Evolutionary conservation across 1,284 basidiomycete species (phyloP), one percentile per base, ranked within the genome.

Genomic region (Golubevia pallescens): DNA sequence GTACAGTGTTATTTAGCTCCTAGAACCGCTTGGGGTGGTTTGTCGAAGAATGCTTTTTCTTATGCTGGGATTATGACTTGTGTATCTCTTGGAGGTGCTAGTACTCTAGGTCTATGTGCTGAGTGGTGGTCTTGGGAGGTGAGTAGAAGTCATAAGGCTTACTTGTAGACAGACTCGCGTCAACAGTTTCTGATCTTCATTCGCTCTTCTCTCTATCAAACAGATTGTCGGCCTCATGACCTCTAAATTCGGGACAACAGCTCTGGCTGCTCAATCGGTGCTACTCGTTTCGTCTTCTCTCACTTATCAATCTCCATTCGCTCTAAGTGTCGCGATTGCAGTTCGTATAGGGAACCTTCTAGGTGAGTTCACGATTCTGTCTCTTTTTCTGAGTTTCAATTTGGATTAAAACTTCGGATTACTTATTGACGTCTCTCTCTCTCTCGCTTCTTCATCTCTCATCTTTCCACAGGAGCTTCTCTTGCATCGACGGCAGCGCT

Each of bases 61-160:
- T 66, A 60, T 66, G 67, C 69, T 0, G 78, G 74, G 48, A 66
- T 81, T 59, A 62, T 58, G 20, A 69, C 72, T 3, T 75, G 77
- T 23, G 63, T 70, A 13, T 63, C 51, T 24, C 71, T 84, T 32
- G 81, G 81, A n/a, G 69, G 78, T 24, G 74, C 75, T 0, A 74
- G 75, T 32, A 75, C 76, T 65, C 87, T 97, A 6, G 94, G 93
- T 4, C 77, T 94, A 21, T 92, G 92, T 3, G 93, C 90, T 7
- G 93, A 95, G 82, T 95, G 93, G 94, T 95, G 93, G 93, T 91
- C 91, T 48, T 95, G 93, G 93, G 93, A 95, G 81, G 87, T 93
- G 2, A 87, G 92, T 61, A 88, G 88, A 59, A 85, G 89, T 90
- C n/a, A n/a, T n/a, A n/a, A n/a, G n/a, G n/a, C n/a, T n/a, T n/a